phyloP scores from a whole-genome alignment of 139 green algal species.

The Tetradesmus obliquus region DNA sequence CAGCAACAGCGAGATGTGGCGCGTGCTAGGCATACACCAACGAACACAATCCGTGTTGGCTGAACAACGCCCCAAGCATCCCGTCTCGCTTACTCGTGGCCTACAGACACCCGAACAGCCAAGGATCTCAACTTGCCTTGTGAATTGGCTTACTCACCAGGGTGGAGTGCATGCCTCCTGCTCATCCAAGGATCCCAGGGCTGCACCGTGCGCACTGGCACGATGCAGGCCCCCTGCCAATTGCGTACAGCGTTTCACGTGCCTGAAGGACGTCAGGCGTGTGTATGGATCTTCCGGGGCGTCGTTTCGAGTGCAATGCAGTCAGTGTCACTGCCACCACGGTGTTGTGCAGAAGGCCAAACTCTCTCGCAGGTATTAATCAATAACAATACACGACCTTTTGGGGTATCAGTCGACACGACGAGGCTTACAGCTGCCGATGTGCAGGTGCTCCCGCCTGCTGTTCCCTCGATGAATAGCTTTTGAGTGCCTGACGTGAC shows the following conservation, averaged over 20 bases:
- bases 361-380: neutral
- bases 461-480: neutral
- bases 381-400: neutral
- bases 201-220: conserved; percentile 5
- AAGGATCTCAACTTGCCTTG: neutral
- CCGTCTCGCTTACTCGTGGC: neutral
- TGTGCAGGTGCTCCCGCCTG: neutral
- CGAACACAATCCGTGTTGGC: neutral
- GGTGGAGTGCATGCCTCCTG: conserved; percentile 18
- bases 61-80: neutral
- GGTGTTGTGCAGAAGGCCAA: neutral
- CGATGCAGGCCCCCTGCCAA: conserved; percentile 15
- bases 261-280: neutral
- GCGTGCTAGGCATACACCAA: neutral
- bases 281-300: neutral
- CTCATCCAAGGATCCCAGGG: neutral
- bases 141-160: conserved; percentile 3
- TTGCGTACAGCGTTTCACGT: neutral
- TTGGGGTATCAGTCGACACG: neutral
- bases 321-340: neutral
- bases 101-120: neutral
- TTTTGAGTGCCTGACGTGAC: neutral
- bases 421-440: neutral
- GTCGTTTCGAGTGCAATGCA: neutral
- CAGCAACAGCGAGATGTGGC: neutral